Evolutionary conservation across 179 eudicot species (phyloP).

Genomic region (Amaranthus tricolor): DNA sequence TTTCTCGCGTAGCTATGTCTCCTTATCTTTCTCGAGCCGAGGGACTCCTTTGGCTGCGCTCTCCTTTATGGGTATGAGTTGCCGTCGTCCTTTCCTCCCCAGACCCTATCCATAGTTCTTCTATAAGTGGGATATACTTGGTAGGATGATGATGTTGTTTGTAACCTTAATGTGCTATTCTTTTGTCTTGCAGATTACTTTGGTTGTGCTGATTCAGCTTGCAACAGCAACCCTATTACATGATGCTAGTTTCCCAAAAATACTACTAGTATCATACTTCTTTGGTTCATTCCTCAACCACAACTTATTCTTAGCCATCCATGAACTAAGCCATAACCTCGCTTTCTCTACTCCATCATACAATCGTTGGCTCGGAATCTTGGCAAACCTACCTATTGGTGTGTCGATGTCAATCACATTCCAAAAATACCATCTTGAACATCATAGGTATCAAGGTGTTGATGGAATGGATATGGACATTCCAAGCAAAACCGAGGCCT

Average conservation of each 20-base stretch:
- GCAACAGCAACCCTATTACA: conserved; percentile 71
- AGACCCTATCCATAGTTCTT: no score
- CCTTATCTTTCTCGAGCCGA: no score
- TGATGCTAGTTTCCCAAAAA: conserved; percentile 53
- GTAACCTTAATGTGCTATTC: neutral
- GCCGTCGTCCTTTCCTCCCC: no score
- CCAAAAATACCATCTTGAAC: conserved; percentile 97
- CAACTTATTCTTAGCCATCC: conserved; percentile 95
- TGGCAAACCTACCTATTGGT: conserved; percentile 93
- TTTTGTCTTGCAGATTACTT: conserved; percentile 55
- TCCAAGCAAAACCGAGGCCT: conserved; percentile 70
- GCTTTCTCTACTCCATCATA: conserved; percentile 83
- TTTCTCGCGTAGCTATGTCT: no score
- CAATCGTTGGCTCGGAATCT: conserved; percentile 92
- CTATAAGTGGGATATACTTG: no score
- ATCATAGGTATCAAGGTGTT: conserved; percentile 87
- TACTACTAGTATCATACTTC: conserved; percentile 61
- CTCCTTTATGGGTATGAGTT: no score
- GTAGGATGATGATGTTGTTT: no score
- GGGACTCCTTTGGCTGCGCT: no score
- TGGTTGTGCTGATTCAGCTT: conserved; percentile 71
- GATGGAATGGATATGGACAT: conserved; percentile 91
- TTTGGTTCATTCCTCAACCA: conserved; percentile 95
- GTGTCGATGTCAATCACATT: conserved; percentile 97
- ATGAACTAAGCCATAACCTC: conserved; percentile 95